Conservation (phyloP, 768 basidiomycete species). For the Psilocybe subaeruginosa region DNA sequence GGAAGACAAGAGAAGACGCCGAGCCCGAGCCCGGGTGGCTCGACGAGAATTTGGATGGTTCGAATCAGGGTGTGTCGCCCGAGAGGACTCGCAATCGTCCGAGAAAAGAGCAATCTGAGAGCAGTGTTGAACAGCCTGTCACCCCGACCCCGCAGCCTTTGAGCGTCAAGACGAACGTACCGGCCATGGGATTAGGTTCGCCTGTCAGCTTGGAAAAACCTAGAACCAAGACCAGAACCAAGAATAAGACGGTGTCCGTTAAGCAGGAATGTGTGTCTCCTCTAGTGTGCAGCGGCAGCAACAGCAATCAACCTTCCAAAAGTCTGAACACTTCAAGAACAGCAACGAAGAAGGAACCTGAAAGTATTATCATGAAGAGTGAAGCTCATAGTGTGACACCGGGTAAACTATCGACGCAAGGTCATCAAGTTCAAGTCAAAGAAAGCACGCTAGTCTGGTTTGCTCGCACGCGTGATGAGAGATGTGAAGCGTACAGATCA, state of each 20-base stretch:
- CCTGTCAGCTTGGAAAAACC: neutral
- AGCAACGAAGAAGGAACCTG: neutral
- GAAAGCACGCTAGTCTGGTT: constrained; percentile 26
- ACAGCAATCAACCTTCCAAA: neutral
- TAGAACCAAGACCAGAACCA: neutral
- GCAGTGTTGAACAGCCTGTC: neutral
- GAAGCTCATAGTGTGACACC: neutral
- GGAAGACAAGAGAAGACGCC: constrained; percentile 30
- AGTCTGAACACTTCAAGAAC: neutral
- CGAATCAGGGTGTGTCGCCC: neutral
- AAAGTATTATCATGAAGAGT: neutral
- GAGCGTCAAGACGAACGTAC: neutral
- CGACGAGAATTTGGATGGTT: constrained; percentile 11
- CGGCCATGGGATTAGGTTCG: neutral
- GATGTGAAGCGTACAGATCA: constrained; percentile 25
- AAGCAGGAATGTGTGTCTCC: too few relatives aligned
- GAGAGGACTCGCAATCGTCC: neutral
- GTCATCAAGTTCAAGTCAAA: neutral
- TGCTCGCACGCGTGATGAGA: constrained; percentile 21
- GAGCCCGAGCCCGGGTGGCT: constrained; percentile 48
- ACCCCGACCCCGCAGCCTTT: neutral
- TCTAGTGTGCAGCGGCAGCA: neutral
- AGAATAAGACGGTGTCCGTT: neutral
- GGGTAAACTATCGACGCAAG: neutral
- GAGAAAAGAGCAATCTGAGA: neutral